phyloP scores from a whole-genome alignment of 2,329 filamentous ascomycete species.

The Fusarium sp. region DNA sequence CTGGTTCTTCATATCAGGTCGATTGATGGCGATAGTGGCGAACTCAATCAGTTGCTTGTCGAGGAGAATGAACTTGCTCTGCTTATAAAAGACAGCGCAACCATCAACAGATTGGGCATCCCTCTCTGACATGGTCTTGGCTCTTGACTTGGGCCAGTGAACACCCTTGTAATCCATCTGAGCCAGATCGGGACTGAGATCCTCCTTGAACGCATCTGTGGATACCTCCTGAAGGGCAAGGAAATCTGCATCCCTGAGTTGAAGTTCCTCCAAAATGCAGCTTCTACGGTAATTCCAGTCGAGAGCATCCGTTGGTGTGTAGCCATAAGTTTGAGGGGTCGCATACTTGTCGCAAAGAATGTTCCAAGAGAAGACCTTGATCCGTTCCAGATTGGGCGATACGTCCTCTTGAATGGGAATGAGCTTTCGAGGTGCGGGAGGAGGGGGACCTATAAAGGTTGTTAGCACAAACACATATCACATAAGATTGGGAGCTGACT shows the following conservation, averaged over 20 bases:
- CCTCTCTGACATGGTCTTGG: conserved; percentile 90
- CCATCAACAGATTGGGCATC: conserved; percentile 93
- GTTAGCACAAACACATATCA: conserved; percentile 24
- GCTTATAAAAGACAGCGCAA: conserved; percentile 96
- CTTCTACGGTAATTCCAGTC: conserved; percentile 88
- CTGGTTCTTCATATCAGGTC: conserved; percentile 96
- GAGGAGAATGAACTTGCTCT: conserved; percentile 90
- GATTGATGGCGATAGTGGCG: conserved; percentile 88
- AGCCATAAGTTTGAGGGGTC: conserved; percentile 86
- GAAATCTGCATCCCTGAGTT: conserved; percentile 84
- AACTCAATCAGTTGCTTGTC: conserved; percentile 97
- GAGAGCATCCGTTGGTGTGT: conserved; percentile 84
- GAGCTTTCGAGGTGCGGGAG: conserved; percentile 80
- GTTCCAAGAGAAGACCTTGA: conserved; percentile 94
- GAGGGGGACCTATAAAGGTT: conserved; percentile 72
- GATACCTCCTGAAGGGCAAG: conserved; percentile 95
- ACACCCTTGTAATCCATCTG: conserved; percentile 93
- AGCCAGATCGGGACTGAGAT: conserved; percentile 86
- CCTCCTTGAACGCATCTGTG: conserved; percentile 89
- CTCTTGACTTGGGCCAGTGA: conserved; percentile 89
- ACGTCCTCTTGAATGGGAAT: conserved; percentile 80
- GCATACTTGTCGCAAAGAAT: conserved; percentile 95
- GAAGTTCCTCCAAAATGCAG: conserved; percentile 85
- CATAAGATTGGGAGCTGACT: conserved; percentile 49
- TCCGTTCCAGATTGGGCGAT: conserved; percentile 70